phyloP scores from a whole-genome alignment of 495 filamentous ascomycete species.

The Pseudotulostoma volvatum region DNA sequence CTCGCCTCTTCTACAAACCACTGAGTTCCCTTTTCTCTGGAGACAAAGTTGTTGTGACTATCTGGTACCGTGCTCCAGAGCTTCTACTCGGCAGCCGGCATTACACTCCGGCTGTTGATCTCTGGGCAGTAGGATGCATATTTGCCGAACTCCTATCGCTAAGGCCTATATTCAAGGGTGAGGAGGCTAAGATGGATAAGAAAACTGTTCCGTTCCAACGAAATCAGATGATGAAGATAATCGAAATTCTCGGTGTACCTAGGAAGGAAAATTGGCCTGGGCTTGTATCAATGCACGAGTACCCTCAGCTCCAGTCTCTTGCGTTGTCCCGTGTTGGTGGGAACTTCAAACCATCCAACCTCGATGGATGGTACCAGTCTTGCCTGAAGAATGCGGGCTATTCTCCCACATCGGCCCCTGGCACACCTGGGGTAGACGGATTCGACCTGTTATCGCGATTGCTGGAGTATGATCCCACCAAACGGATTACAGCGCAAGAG shows the following conservation, averaged over 20 bases:
- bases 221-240: conserved; percentile 97
- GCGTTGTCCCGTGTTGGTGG: conserved; percentile 26
- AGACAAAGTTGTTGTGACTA: conserved; percentile 97
- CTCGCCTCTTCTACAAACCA: conserved; percentile 85
- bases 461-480: conserved; percentile 84
- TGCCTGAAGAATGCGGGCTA: conserved; percentile 43
- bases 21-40: conserved; percentile 79
- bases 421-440: conserved; percentile 54
- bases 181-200: conserved; percentile 99
- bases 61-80: conserved; percentile 97
- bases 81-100: conserved; percentile 78
- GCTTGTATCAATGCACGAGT: conserved; percentile 68
- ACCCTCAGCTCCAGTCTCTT: conserved; percentile 52
- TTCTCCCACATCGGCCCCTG: conserved; percentile 28
- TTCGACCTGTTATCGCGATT: conserved; percentile 65
- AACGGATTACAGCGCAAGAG: conserved; percentile 66
- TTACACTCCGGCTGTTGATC: conserved; percentile 90
- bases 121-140: conserved; percentile 97
- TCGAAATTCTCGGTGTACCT: conserved; percentile 84
- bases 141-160: conserved; percentile 87
- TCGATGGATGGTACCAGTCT: conserved; percentile 51
- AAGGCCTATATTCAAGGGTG: conserved; percentile 93
- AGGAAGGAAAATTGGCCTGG: conserved; percentile 81
- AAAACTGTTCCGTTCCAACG: conserved; percentile 94
- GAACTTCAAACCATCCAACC: conserved; percentile 28